Base-by-base conservation (phyloP, 352 stramenopile species). In the Phytophthora idaei region DNA sequence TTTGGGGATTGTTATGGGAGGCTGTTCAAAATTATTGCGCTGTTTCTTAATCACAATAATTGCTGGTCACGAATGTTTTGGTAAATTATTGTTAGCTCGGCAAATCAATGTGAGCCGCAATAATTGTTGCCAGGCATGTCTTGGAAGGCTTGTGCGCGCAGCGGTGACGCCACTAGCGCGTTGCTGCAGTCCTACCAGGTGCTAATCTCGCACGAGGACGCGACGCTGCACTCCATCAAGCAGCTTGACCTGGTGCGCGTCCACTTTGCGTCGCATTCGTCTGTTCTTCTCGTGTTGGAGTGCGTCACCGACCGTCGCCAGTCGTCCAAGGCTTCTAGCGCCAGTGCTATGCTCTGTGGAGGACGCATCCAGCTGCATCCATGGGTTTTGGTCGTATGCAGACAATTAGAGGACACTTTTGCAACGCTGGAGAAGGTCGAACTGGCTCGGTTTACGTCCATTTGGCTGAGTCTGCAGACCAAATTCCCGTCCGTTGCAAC, bases 171-270 rank as follows among this genome's bases (percentile, higher is more conserved):
- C 28, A 29, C 1, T 39, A 12, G 37, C 2, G 42, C 61, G 21
- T 44, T 67, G 11, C 56, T 90, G 57, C 80, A 81, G 45, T 70
- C 82, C 27, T 76, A 90, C 50, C 82, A 90, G 49, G 17, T 87
- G 15, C 59, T 89, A 1, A 12, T 90, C 21, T 53, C 79, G 0
- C 37, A 37, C 8, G 17, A 54, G 6, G 78, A 86, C n/a, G 81
- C 79, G 27, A 27, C 14, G n/a, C 36, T 61, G 0, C 54, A 68
- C 14, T 46, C 39, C 11, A 29, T 80, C 9, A 52, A 64, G 1
- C 61, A 74, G n/a, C 55, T 80, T 46, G 53, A 66, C 27, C 50
- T 75, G 1, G 49, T 74, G 10, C 41, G 48, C 45, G 31, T 74
- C 10, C 15, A 36, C 14, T 62, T 71, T 14, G 17, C 27, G 1